Conservation (phyloP, 768 basidiomycete genomes). For the Psilocybe cubensis region DNA sequence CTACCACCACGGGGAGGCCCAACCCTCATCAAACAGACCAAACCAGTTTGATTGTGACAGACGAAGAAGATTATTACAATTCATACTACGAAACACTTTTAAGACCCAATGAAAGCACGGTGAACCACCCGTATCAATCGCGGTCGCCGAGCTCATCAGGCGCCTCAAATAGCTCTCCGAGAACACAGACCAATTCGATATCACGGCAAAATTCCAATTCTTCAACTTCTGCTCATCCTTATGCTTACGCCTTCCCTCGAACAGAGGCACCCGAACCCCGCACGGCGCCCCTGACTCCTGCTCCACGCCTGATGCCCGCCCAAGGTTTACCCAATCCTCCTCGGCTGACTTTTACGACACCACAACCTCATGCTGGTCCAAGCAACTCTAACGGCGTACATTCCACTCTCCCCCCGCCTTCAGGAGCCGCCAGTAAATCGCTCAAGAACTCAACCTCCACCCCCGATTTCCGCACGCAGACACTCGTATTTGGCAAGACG, state of each 20-base stretch:
- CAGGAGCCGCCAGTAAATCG: constrained; percentile 20
- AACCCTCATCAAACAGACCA: constrained; percentile 7
- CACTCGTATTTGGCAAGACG: background rate
- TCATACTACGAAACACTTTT: constrained; percentile 51
- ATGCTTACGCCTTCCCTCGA: constrained; percentile 46
- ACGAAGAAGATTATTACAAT: constrained; percentile 49
- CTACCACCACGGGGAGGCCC: background rate
- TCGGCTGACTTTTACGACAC: constrained; percentile 30
- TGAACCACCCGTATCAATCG: constrained; percentile 2
- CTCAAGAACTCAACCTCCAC: constrained; percentile 66
- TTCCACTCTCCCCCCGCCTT: constrained; percentile 17
- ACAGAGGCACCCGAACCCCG: constrained; percentile 5
- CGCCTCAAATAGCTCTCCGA: constrained; percentile 3
- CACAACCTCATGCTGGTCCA: constrained; percentile 13
- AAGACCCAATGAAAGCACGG: constrained; percentile 7
- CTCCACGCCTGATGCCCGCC: constrained; percentile 9
- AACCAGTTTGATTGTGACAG: constrained; percentile 6
- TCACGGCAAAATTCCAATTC: constrained; percentile 28
- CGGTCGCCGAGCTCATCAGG: constrained; percentile 10
- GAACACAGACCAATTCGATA: constrained; percentile 5
- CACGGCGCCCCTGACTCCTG: constrained; percentile 18
- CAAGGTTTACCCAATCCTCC: constrained; percentile 21
- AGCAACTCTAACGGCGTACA: constrained; percentile 21
- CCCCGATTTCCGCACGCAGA: constrained; percentile 54
- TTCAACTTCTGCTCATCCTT: constrained; percentile 47